phyloP scores from a whole-genome alignment of 2,329 filamentous ascomycete species.

The Zasmidium citrigriseum region DNA sequence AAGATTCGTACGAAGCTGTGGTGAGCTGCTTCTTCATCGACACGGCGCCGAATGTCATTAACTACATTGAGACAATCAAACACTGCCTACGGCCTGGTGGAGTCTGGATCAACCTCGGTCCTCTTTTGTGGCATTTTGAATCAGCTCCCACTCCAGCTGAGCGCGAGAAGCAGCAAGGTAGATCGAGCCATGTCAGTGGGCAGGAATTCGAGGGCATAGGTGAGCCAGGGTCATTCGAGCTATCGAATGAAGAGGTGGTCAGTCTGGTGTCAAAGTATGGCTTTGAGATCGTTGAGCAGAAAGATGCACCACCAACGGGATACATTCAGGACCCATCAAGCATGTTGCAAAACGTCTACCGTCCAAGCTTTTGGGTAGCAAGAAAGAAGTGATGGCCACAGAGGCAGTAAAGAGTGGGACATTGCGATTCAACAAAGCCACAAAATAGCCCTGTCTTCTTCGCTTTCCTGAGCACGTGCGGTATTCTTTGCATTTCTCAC shows the following conservation, averaged over 20 bases:
- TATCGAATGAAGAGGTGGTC: slow-evolving; percentile 86
- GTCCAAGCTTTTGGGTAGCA: slow-evolving; percentile 81
- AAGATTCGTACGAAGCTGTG: slow-evolving; percentile 73
- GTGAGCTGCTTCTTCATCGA: slow-evolving; percentile 95
- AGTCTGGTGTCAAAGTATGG: slow-evolving; percentile 72
- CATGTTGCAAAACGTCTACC: slow-evolving; percentile 83
- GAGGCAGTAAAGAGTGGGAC: not conserved
- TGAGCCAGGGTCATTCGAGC: slow-evolving; percentile 86
- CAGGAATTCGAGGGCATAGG: slow-evolving; percentile 57
- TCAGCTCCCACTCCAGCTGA: slow-evolving; percentile 58
- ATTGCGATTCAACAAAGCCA: too few species aligned
- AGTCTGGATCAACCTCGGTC: slow-evolving; percentile 85
- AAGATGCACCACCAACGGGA: slow-evolving; percentile 63
- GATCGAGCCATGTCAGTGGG: not conserved
- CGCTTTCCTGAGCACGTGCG: too few species aligned
- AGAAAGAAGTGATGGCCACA: slow-evolving; percentile 56
- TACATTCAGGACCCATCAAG: slow-evolving; percentile 86
- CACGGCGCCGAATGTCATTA: slow-evolving; percentile 88
- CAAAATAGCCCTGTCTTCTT: too few species aligned
- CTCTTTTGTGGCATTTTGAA: slow-evolving; percentile 94
- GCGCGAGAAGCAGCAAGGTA: slow-evolving; percentile 46
- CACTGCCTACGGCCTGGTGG: slow-evolving; percentile 78
- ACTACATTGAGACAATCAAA: slow-evolving; percentile 81
- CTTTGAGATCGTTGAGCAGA: slow-evolving; percentile 62
- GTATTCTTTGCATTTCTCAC: too few species aligned